Evolutionary conservation across 148 eudicot genomes (phyloP), one percentile per base, ranked within the genome.

Genomic region (Limonium bicolor): DNA sequence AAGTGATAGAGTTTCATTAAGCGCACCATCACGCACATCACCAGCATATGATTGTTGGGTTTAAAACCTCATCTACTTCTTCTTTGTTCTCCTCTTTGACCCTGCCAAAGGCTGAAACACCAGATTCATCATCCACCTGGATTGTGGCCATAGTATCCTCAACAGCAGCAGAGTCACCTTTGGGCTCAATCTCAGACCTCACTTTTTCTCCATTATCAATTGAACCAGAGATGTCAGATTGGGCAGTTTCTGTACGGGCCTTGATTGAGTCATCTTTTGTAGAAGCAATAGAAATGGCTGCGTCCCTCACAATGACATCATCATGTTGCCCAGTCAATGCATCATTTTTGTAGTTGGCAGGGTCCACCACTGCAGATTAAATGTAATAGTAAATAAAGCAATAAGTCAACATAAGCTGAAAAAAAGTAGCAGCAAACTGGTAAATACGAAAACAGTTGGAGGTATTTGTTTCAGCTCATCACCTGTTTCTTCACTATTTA

Each of bases 41-140:
- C 31, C 51, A 18, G 45, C 65, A 54, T 44, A 45, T 21, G 54
- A 35, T 45, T 35, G 48, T 41, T 41, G 51, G 12, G 10, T 30
- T 27, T 14, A 24, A 2, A 43, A 20, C 16, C 26, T 57, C 50
- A 20, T 55, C 58, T 26, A 29, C 42, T 23, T 35, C 40, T 46
- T 15, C 64, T 46, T 31, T 53, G 46, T 50, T 38, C 45, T 41
- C 61, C 53, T 47, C 59, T 36, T 40, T 52, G 36, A 40, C 57
- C 16, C 38, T 48, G 44, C 10, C 46, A 54, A 73, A 51, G 39
- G 28, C 37, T 7, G n/a, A n/a, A n/a, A n/a, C n/a, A n/a, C n/a
- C n/a, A n/a, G n/a, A n/a, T n/a, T n/a, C n/a, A n/a, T n/a, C n/a
- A n/a, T n/a, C n/a, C n/a, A n/a, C n/a, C n/a, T n/a, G n/a, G n/a